Evolutionary conservation across 2,329 filamentous ascomycete genomes (phyloP), one percentile per base, ranked within the genome.

Genomic region (Clonostachys sp.): DNA sequence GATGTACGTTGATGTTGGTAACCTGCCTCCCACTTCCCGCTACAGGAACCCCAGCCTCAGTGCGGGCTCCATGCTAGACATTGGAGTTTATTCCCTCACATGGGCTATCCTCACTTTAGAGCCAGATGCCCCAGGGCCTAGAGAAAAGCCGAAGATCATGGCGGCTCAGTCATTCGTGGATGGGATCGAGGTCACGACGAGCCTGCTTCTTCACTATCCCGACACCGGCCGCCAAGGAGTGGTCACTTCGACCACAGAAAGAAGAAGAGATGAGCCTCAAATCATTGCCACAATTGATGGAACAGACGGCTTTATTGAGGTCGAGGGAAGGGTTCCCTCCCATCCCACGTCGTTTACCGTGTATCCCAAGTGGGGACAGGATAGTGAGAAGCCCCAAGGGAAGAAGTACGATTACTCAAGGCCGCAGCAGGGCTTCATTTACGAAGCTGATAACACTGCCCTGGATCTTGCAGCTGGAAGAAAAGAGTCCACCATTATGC

Each of bases 391-490:
- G 7, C 55, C 58, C 4, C 54, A 60, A 14, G 55, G 57, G 20
- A 54, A 67, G 56, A 64, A 57, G 33, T 65, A 64, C 38, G 59
- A 66, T 2, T 71, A 72, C 45, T 58, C 64, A 30, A 58, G 58
- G 14, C 42, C 18, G 14, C 59, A 60, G 1, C 57, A 57, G 33
- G 70, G 66, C 0, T 74, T 72, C 46, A 70, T 61, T 56, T 75
- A 58, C 58, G 74, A 78, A 51, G 70, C 70, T 4, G 71, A 74
- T 50, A 63, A 64, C 0, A 66, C 67, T 6, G 72, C 72, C 0
- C 42, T 63, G 5, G 68, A 72, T 50, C 61, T 74, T 40, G 59
- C 61, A 3, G 61, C 63, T 5, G 67, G 66, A 0, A 63, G 55
- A 43, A 59, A 6, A 6, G 58, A 75, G 51, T 73, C 63, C 45